Percentiles rank a stretch among this genome's conserved stretches.
Evolutionary conservation across 2,329 filamentous ascomycete genomes (phyloP).

Genomic region (Incumbomyces delicatus): DNA sequence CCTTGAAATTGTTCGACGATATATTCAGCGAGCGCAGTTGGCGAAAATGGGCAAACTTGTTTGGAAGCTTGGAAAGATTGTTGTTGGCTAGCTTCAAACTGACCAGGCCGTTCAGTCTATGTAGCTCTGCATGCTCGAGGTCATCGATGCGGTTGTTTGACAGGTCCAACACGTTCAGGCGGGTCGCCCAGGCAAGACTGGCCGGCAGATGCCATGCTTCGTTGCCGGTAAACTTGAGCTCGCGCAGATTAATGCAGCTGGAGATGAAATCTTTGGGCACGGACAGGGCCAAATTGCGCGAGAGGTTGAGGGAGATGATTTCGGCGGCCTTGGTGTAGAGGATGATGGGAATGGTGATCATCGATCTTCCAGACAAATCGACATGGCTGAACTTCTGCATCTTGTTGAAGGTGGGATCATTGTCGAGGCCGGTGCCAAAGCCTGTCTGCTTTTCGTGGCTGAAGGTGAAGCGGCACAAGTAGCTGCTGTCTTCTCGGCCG

Average conservation of each 20-base stretch:
- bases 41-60: constrained; percentile 73
- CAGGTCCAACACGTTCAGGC: constrained; percentile 80
- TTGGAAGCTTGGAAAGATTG: constrained; percentile 65
- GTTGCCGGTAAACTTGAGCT: constrained; percentile 94
- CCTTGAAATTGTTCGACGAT: constrained; percentile 82
- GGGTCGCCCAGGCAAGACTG: constrained; percentile 70
- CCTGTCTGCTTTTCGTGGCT: constrained; percentile 80
- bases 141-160: constrained; percentile 90
- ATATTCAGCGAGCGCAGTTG: constrained; percentile 76
- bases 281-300: constrained; percentile 81
- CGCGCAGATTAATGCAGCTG: constrained; percentile 77
- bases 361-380: constrained; percentile 77
- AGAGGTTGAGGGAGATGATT: constrained; percentile 90
- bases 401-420: constrained; percentile 69
- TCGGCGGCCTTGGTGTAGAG: constrained; percentile 85
- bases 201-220: constrained; percentile 78
- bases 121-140: constrained; percentile 72
- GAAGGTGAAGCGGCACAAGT: constrained; percentile 92
- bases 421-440: constrained; percentile 59
- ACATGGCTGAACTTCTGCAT: constrained; percentile 89
- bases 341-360: constrained; percentile 89
- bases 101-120: constrained; percentile 63
- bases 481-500: constrained; percentile 93
- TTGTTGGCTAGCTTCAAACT: constrained; percentile 95
- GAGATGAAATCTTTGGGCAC: constrained; percentile 95